Base-by-base conservation (phyloP, 2,329 filamentous ascomycete species). In the Orbilia blumenaviensis region DNA sequence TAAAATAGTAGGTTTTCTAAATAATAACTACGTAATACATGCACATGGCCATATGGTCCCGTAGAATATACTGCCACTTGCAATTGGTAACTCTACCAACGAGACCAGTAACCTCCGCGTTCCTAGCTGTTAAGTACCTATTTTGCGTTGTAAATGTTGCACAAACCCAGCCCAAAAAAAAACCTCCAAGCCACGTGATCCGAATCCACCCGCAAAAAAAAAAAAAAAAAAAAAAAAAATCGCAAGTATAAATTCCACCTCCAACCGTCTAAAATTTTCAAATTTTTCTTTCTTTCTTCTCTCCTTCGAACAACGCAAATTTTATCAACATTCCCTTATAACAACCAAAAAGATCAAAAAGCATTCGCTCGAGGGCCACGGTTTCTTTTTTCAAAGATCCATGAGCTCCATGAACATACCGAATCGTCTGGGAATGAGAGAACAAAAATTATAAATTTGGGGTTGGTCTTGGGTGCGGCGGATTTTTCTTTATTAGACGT, bases 391-490 rank as follows among this genome's bases (percentile, higher is more conserved):
- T 6, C 14, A 9, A 3, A 38, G n/a, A 16, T 5, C 6, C n/a
- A n/a, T n/a, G n/a, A n/a, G 50, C 74, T 67, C 67, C 64, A 73
- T 77, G 74, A 77, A 67, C 60, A 72, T 66, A 67, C 66, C 74
- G 74, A 73, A 77, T 73, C 67, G 74, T 66, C 66, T 50, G 66
- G 74, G 66, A 73, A 68, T 73, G 63, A 67, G 58, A 73, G 67
- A 77, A 54, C 14, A 73, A 58, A 18, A 38, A 23, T 58, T 83
- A 81, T 82, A 82, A 82, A 50, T 23, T 79, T n/a, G 83, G 82
- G 83, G 81, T 82, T 81, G 82, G 83, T 84, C 83, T 84, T 84
- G 83, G 83, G 83, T 84, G 83, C 83, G 83, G 83, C 84, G 81
- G 82, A 82, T 83, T 81, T 78, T 69, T 67, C 81, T 81, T 81